Conservation (phyloP, 768 basidiomycete species). For the Russula foetens region DNA sequence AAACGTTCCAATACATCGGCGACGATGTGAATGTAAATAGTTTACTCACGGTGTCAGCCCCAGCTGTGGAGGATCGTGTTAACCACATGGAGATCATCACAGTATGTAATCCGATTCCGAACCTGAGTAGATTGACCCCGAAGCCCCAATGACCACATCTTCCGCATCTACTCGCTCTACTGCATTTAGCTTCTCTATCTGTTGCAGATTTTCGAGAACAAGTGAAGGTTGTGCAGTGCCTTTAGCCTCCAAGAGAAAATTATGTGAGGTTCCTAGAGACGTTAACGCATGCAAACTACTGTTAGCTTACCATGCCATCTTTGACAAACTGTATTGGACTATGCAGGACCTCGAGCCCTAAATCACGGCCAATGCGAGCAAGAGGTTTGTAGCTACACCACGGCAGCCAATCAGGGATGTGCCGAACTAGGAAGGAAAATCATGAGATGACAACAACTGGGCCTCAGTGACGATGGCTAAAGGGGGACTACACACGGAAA, state of each 20-base stretch:
- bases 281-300: neutral
- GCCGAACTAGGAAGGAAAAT: neutral
- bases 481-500: neutral
- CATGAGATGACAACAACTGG: neutral
- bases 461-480: neutral
- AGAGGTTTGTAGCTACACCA: conserved; percentile 2
- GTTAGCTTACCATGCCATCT: neutral
- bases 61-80: neutral
- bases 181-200: neutral
- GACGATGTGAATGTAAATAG: neutral
- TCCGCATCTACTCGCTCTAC: neutral
- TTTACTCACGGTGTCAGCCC: neutral
- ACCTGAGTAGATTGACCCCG: neutral
- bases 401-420: neutral
- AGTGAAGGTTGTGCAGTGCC: neutral
- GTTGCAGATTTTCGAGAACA: neutral
- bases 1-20: neutral
- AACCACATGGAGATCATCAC: neutral
- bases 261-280: neutral
- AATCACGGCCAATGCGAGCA: neutral
- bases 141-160: neutral
- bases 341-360: neutral
- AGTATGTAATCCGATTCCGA: neutral
- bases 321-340: neutral
- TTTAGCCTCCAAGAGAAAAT: neutral